These are phyloP conservation scores for Murraya koenigii DNA, from an alignment of 345 rosid species.

Conservation along the genomic window DNA sequence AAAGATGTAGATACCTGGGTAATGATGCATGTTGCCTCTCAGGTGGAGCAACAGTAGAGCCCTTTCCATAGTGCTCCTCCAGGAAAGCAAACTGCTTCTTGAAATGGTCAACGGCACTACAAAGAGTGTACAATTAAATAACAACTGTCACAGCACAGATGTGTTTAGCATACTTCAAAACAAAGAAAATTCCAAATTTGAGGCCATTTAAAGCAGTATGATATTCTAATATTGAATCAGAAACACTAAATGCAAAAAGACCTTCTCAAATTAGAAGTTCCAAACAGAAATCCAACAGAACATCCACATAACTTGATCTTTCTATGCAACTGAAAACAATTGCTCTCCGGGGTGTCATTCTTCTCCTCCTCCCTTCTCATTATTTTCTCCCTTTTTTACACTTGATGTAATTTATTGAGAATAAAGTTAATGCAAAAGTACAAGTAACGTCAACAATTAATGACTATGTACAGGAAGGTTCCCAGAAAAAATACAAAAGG, in stretches of 20 bases:
- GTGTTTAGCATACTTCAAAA: not conserved
- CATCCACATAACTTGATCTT: not conserved
- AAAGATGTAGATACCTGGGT: slow-evolving; percentile 59
- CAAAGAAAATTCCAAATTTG: not conserved
- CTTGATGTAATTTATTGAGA: not conserved
- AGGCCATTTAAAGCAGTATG: not conserved
- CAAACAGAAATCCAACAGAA: not conserved
- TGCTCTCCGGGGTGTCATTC: too few relatives aligned
- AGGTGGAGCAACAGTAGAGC: slow-evolving; percentile 69
- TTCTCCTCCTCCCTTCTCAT: too few relatives aligned
- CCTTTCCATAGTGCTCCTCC: slow-evolving; percentile 92
- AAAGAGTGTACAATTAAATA: not conserved
- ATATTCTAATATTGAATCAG: not conserved
- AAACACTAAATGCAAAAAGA: not conserved
- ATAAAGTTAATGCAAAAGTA: not conserved
- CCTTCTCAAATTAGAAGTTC: not conserved
- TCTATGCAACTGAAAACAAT: not conserved
- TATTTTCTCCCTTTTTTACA: not conserved
- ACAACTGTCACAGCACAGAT: not conserved
- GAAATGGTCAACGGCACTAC: slow-evolving; percentile 97
- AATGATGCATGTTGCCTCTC: slow-evolving; percentile 97
- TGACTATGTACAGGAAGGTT: not conserved
- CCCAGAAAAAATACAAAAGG: not conserved
- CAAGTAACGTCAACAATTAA: not conserved
- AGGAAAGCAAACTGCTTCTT: slow-evolving; percentile 96